Base-by-base conservation (phyloP, 441 rosid species). In the Arabidopsis hybrid region DNA sequence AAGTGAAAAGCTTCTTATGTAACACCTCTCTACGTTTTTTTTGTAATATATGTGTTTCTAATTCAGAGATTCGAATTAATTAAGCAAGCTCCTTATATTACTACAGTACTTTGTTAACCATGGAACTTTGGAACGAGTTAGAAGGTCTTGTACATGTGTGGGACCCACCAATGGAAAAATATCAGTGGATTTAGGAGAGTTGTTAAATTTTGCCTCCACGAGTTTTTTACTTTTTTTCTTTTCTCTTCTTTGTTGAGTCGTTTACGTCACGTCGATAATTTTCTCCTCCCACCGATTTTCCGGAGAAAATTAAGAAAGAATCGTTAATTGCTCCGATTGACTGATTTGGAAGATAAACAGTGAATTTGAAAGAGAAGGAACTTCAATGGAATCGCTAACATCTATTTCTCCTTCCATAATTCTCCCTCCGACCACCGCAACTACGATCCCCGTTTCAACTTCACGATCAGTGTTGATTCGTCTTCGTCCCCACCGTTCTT, bases 401-500 rank as follows among this genome's bases (percentile, higher is more conserved):
- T 81, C 86, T 0, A 83, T 86, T 31, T 89, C 97, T 34, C 88
- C 95, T 16, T 88, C 97, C 43, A 60, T 92, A 66, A 84, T 87
- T 75, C 87, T 91, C 21, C 95, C 91, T 70, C 87, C 85, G 63
- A 34, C 86, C 60, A 66, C 81, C 72, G 17, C 87, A 69, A 8
- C 84, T 73, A 58, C 81, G 75, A 46, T 84, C 51, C 65, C 80
- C 14, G 53, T 72, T 52, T 73, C 88, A 26, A 71, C 81, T 16
- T 76, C 85, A 9, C 55, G 80, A 64, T 70, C 77, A 17, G 49
- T 69, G 8, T 36, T 43, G 63, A 68, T 78, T 47, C 81, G 66
- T 61, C 65, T 72, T 21, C 60, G 71, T n/a, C 17, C 71, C 2
- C 50, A 12, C 47, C 71, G 76, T 59, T 56, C 39, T 72, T 47